Base-by-base conservation (phyloP, 345 rosid species). In the Citrus cavaleriei region DNA sequence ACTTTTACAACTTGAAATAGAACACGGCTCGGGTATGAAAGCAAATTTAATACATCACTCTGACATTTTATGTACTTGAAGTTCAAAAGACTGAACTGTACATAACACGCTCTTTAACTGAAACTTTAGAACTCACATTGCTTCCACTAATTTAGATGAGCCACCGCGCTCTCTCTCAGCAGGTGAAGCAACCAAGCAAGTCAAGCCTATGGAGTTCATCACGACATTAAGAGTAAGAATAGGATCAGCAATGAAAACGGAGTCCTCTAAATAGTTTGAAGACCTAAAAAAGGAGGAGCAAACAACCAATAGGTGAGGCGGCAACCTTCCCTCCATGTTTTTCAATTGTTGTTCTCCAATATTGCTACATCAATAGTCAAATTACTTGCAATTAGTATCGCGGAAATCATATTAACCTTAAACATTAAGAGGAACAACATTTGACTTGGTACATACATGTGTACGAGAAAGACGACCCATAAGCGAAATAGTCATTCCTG, bases 111-210 rank as follows among this genome's bases (percentile, higher is more conserved):
- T 21, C 12, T 46, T 9, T 21, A 68, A 68, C 27, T 22, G 27
- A 22, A 68, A 77, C 28, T 1, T 38, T 4, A 37, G 37, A 59
- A 77, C 94, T 86, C 85, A 92, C 94, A 93, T 85, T 80, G 94
- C 93, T 63, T 95, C 95, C 10, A 85, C 82, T 58, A 92, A 77
- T 81, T 93, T 95, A 25, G 88, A 76, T 0, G 95, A 86, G 74
- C 93, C 91, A 3, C 98, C 93, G 0, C 89, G 86, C 8, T 90
- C 94, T 61, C 94, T 82, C 84, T 92, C 95, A 6, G 87, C 86
- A 0, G 92, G 83, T 0, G 95, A 83, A 37, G 84, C 90, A 57
- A 95, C 94, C 76, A 95, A 77, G 81, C 97, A 93, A 12, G 82
- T 88, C 3, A 84, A 86, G 4, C 97, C 90, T 90, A 59, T 74